A percentile compares a stretch with the other conserved stretches of the same genome.
Evolutionary conservation across 352 stramenopile species (phyloP).

Genomic region (Globisporangium cystogenes): DNA sequence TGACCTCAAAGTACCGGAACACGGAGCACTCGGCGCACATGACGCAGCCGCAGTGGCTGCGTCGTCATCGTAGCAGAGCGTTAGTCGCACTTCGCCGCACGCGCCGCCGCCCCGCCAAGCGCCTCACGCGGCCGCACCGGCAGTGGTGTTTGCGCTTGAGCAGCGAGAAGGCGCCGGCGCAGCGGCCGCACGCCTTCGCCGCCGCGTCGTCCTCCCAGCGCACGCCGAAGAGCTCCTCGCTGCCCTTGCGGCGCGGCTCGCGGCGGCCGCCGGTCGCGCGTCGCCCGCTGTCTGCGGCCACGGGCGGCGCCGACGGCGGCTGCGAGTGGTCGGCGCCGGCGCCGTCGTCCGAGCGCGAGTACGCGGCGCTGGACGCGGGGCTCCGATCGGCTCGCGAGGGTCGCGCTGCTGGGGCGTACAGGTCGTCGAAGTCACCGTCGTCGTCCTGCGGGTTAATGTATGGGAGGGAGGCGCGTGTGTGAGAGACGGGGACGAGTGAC

Average conservation of each 20-base stretch:
- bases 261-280: conserved; percentile 5
- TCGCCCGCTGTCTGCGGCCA: background rate
- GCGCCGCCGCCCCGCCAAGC: no score
- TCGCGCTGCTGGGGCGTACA: conserved; percentile 47
- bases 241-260: conserved; percentile 28
- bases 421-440: conserved; percentile 73
- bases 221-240: conserved; percentile 58
- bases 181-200: conserved; percentile 45
- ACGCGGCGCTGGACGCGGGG: conserved; percentile 2
- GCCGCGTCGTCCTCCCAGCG: conserved; percentile 50
- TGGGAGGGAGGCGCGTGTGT: background rate
- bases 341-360: background rate
- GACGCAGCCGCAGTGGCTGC: conserved; percentile 53
- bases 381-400: background rate
- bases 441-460: conserved; percentile 28
- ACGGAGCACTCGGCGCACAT: conserved; percentile 75
- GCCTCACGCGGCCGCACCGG: conserved; percentile 26
- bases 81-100: no score
- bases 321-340: background rate
- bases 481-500: background rate
- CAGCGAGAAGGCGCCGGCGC: conserved; percentile 52
- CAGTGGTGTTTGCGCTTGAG: conserved; percentile 75
- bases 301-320: background rate
- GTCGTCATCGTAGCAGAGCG: background rate
- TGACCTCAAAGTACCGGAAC: conserved; percentile 58